phyloP scores from a whole-genome alignment of 371 early-diverging fungal genomes.

The Chytridiales sp. region DNA sequence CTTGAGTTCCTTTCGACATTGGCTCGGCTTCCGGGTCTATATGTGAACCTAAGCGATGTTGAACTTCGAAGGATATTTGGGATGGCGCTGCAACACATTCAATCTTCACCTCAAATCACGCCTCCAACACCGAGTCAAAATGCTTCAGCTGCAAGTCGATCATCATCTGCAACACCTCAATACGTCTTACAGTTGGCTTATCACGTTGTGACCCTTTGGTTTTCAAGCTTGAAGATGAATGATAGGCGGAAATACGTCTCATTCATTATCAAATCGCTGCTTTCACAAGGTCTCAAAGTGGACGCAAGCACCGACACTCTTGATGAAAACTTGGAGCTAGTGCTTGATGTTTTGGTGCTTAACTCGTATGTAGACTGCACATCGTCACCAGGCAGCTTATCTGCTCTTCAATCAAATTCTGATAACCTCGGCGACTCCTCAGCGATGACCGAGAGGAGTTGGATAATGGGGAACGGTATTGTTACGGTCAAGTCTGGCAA shows the following conservation, averaged over 20 bases:
- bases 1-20: slow-evolving; percentile 87
- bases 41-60: slow-evolving; percentile 76
- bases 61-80: slow-evolving; percentile 90
- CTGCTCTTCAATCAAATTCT: neutral
- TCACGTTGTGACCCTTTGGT: slow-evolving; percentile 79
- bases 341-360: slow-evolving; percentile 89
- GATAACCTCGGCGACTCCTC: slow-evolving; percentile 17
- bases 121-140: slow-evolving; percentile 25
- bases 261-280: slow-evolving; percentile 74
- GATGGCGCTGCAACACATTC: slow-evolving; percentile 87
- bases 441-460: slow-evolving; percentile 59
- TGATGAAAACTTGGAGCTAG: slow-evolving; percentile 82
- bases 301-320: slow-evolving; percentile 45
- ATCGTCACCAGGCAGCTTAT: slow-evolving; percentile 15
- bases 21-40: slow-evolving; percentile 76
- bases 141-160: no score
- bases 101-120: slow-evolving; percentile 38
- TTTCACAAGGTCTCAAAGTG: slow-evolving; percentile 30
- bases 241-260: slow-evolving; percentile 80
- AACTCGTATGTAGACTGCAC: slow-evolving; percentile 77
- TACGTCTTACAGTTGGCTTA: slow-evolving; percentile 88
- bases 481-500: slow-evolving; percentile 70
- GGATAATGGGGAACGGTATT: slow-evolving; percentile 84
- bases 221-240: slow-evolving; percentile 67
- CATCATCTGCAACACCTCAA: slow-evolving; percentile 58